Conservation (phyloP, 352 stramenopile genomes). For the Phytophthora nicotianae region DNA sequence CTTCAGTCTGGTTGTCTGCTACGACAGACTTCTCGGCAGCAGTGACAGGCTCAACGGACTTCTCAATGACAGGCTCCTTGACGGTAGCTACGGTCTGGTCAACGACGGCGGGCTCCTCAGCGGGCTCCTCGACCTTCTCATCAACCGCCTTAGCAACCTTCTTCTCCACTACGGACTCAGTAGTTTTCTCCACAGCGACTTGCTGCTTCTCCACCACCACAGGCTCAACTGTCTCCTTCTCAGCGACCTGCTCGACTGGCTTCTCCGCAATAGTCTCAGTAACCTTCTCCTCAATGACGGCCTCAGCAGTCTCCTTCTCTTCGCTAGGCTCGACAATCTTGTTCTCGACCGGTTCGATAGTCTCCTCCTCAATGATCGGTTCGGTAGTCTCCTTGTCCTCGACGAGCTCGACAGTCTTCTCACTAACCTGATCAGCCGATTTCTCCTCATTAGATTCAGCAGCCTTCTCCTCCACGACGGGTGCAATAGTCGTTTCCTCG, state of each 20-base stretch:
- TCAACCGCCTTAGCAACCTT: conserved; percentile 1
- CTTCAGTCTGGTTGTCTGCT: conserved; percentile 22
- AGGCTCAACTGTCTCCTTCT: conserved; percentile 1
- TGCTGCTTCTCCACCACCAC: conserved; percentile 1
- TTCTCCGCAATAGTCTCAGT: neutral
- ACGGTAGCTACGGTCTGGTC: conserved; percentile 15
- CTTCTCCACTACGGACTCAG: neutral
- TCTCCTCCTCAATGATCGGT: neutral
- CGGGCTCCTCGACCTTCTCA: conserved; percentile 14
- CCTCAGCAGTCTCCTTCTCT: neutral
- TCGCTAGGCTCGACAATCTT: no score
- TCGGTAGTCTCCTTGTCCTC: neutral
- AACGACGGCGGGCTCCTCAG: conserved; percentile 6
- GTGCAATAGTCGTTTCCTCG: no score
- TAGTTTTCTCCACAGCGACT: conserved; percentile 1
- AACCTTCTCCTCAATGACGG: neutral
- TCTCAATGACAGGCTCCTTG: conserved; percentile 12
- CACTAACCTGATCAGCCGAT: no score
- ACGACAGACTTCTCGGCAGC: conserved; percentile 7
- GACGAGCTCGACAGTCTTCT: no score
- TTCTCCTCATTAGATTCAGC: no score
- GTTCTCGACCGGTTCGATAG: no score
- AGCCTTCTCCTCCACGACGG: no score
- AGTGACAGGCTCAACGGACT: conserved; percentile 2
- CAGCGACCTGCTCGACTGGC: neutral